phyloP scores from a whole-genome alignment of 2,329 filamentous ascomycete species.

The Fusarium sp. region DNA sequence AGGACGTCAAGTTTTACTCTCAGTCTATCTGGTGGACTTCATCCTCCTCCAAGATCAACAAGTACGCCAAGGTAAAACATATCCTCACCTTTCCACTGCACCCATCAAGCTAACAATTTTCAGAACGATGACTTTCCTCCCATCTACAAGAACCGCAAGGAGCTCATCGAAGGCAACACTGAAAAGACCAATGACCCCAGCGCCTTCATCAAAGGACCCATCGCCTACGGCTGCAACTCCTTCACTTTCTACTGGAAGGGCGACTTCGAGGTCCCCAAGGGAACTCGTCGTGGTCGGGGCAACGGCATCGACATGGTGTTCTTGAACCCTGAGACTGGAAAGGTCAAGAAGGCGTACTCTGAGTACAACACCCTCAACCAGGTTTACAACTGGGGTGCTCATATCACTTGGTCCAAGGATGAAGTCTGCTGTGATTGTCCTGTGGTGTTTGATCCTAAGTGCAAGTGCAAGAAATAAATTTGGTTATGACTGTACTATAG shows the following conservation, averaged over 20 bases:
- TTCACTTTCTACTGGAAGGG: conserved; percentile 39
- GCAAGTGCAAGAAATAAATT: conserved; percentile 23
- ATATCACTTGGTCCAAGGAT: conserved; percentile 33
- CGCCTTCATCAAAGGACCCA: conserved; percentile 25
- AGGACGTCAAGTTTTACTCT: conserved; percentile 27
- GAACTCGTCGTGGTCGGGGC: conserved; percentile 12
- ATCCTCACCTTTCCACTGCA: accelerated
- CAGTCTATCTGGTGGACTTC: conserved; percentile 35
- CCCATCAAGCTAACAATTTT: accelerated
- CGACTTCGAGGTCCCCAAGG: conserved; percentile 23
- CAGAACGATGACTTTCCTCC: conserved; percentile 35
- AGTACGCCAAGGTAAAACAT: conserved; percentile 22
- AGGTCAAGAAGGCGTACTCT: conserved; percentile 26
- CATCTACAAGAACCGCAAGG: conserved; percentile 12
- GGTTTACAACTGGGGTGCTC: conserved; percentile 32
- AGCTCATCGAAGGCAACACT: conserved; percentile 26
- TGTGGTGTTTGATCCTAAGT: conserved; percentile 26
- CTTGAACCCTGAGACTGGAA: conserved; percentile 14
- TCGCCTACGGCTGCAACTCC: conserved; percentile 36
- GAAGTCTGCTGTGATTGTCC: conserved; percentile 32
- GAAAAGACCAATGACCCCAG: conserved; percentile 15
- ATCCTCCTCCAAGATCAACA: conserved; percentile 18
- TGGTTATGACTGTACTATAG: background rate
- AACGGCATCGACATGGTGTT: conserved; percentile 38
- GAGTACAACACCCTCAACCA: conserved; percentile 40